phyloP scores from a whole-genome alignment of 495 filamentous ascomycete genomes.

The Podospora pseudocomata region DNA sequence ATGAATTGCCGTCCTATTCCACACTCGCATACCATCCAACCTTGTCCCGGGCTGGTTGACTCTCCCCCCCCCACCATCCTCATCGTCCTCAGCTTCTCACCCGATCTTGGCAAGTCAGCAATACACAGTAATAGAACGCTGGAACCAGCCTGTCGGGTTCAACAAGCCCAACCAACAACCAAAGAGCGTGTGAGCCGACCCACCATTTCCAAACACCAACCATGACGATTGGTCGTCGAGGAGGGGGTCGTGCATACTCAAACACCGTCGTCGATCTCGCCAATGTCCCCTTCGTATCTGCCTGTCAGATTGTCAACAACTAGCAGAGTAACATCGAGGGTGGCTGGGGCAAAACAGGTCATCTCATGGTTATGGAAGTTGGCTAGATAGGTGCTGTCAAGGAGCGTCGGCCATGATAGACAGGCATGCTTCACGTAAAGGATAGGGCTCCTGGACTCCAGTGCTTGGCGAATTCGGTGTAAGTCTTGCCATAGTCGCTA shows the following conservation, averaged over 20 bases:
- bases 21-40: background rate
- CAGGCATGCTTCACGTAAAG: background rate
- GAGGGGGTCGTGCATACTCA: background rate
- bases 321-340: background rate
- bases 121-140: background rate
- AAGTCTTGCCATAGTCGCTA: background rate
- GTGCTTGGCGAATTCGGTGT: background rate
- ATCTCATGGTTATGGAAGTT: background rate
- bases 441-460: background rate
- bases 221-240: background rate
- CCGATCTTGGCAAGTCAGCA: background rate
- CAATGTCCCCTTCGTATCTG: background rate
- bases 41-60: background rate
- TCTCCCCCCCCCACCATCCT: background rate
- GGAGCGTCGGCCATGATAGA: background rate
- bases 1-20: background rate
- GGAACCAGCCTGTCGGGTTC: background rate
- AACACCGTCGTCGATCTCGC: background rate
- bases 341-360: background rate
- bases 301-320: background rate
- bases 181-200: background rate
- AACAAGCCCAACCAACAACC: background rate
- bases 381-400: background rate
- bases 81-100: background rate
- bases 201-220: background rate